Percentiles rank a stretch among this genome's conserved stretches.
Evolutionary conservation across 148 eudicot genomes (phyloP).

Genomic region (Rhododendron williamsianum): DNA sequence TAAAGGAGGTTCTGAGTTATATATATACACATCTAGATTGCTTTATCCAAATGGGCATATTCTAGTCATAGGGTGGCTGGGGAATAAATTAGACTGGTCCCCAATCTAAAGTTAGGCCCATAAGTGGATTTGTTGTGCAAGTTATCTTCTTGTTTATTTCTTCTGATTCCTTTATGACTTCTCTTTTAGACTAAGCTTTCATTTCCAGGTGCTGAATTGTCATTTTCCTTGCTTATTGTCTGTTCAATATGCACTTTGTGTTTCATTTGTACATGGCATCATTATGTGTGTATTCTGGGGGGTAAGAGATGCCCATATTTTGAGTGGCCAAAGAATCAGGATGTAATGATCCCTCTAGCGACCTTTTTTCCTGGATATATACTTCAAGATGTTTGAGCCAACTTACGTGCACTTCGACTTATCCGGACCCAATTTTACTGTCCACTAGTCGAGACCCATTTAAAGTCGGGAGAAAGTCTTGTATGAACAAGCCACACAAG

Average conservation of each 20-base stretch:
- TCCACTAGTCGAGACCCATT: too few species aligned
- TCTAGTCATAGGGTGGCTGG: neutral
- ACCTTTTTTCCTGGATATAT: too few species aligned
- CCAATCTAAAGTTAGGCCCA: neutral
- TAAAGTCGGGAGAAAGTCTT: too few species aligned
- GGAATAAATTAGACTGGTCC: neutral
- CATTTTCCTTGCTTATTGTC: neutral
- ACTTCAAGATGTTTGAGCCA: too few species aligned
- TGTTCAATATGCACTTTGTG: neutral
- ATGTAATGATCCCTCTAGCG: neutral
- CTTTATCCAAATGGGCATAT: conserved; percentile 5
- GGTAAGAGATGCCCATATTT: neutral
- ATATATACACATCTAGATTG: neutral
- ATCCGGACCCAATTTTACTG: too few species aligned
- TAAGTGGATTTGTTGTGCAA: conserved; percentile 8
- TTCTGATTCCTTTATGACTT: neutral
- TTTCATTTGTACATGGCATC: neutral
- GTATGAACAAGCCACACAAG: too few species aligned
- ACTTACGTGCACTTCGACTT: too few species aligned
- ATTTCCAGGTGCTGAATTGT: neutral
- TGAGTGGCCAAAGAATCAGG: neutral
- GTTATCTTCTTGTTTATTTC: neutral
- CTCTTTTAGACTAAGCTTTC: neutral
- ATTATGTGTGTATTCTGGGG: neutral
- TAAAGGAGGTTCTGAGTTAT: conserved; percentile 1